A percentile compares a stretch with the other conserved stretches of the same genome.
Conservation (phyloP, 2,329 filamentous ascomycete genomes). For the Aureobasidium subglaciale region DNA sequence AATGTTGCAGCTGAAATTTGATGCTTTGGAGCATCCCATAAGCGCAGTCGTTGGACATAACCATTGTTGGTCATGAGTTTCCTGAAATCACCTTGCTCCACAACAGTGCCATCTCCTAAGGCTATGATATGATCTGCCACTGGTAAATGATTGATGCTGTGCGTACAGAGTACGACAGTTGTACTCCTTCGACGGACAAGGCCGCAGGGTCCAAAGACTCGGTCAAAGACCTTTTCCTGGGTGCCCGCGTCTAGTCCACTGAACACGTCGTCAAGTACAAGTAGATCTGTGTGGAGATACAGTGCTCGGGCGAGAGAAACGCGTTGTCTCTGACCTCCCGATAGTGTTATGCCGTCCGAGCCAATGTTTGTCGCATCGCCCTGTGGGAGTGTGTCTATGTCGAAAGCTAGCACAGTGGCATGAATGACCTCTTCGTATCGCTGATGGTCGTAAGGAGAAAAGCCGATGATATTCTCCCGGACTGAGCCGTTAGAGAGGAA, state of each 20-base stretch:
- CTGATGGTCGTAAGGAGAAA: constrained; percentile 29
- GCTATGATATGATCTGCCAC: constrained; percentile 36
- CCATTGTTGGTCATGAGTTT: background rate
- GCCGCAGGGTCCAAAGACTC: constrained; percentile 39
- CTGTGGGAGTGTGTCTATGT: constrained; percentile 34
- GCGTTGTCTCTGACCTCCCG: constrained; percentile 47
- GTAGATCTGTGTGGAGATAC: constrained; percentile 42
- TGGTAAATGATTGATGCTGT: constrained; percentile 30
- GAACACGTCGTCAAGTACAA: constrained; percentile 48
- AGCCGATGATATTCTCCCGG: constrained; percentile 31
- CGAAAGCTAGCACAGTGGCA: constrained; percentile 31
- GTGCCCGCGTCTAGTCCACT: constrained; percentile 45
- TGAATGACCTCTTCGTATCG: constrained; percentile 33
- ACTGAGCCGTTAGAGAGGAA: constrained; percentile 34
- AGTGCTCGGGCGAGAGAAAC: constrained; percentile 47
- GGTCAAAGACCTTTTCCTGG: constrained; percentile 42
- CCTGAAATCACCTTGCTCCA: constrained; percentile 17
- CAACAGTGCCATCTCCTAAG: constrained; percentile 6
- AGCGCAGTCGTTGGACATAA: background rate
- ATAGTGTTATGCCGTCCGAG: constrained; percentile 45
- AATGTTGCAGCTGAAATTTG: background rate
- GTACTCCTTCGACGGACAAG: constrained; percentile 52
- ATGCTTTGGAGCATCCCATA: background rate
- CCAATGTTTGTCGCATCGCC: constrained; percentile 43
- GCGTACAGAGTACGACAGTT: constrained; percentile 23